Percentiles rank a stretch among this genome's conserved stretches.
phyloP scores from a whole-genome alignment of 1,284 basidiomycete species.

The Somion occarium region DNA sequence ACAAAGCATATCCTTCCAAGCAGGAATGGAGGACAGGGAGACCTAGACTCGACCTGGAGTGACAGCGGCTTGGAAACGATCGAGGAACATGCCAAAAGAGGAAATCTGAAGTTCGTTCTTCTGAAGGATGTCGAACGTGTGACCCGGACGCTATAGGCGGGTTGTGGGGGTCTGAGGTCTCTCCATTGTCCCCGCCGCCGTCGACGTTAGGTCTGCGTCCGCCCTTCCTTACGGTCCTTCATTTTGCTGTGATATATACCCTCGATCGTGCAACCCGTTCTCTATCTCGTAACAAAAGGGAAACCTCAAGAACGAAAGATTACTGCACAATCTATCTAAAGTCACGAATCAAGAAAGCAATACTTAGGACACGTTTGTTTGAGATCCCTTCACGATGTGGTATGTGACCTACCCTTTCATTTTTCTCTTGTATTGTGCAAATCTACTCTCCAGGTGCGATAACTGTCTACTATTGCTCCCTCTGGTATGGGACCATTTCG shows the following conservation, averaged over 20 bases:
- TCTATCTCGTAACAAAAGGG: background rate
- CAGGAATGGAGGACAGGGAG: too few species aligned
- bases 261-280: conserved; percentile 2
- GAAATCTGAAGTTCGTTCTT: background rate
- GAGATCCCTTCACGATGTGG: conserved; percentile 14
- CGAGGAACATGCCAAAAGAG: background rate
- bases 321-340: conserved; percentile 2
- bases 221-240: conserved; percentile 6
- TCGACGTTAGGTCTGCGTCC: conserved; percentile 14
- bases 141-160: background rate
- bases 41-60: too few species aligned
- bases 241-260: conserved; percentile 11
- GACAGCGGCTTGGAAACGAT: too few species aligned
- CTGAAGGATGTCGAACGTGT: background rate
- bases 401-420: conserved; percentile 6
- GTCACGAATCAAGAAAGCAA: conserved; percentile 4
- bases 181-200: conserved; percentile 14
- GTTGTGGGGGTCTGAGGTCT: background rate
- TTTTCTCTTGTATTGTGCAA: background rate
- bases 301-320: background rate
- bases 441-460: conserved; percentile 49
- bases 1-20: too few species aligned
- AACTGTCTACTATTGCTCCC: conserved; percentile 67
- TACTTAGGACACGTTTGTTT: background rate
- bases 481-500: conserved; percentile 41